Conservation (phyloP, 257 asterid species). For the Capsicum pubescens region DNA sequence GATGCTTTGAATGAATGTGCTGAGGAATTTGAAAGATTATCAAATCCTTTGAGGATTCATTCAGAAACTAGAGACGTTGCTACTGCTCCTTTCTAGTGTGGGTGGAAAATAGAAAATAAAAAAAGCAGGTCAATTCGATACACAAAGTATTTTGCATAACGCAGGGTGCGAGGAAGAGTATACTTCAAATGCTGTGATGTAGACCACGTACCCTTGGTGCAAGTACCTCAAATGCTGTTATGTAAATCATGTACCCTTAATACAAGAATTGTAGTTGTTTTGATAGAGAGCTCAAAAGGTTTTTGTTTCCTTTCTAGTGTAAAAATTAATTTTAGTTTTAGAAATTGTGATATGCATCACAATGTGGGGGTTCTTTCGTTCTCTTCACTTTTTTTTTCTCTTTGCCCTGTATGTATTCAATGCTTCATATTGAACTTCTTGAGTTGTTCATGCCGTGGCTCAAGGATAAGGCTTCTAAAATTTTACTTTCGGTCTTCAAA, state of each 20-base stretch:
- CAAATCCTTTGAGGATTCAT: not conserved
- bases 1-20: not conserved
- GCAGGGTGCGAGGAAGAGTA: no score
- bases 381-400: accelerated
- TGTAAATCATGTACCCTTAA: no score
- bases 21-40: not conserved
- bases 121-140: accelerated
- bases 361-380: not conserved
- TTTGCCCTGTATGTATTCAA: not conserved
- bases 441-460: no score
- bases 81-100: constrained; percentile 49
- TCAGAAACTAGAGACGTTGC: constrained; percentile 37
- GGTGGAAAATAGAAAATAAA: no score
- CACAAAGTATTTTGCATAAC: not conserved
- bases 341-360: not conserved
- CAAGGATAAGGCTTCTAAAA: no score
- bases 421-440: not conserved
- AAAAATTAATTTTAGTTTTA: not conserved
- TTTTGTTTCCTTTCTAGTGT: not conserved
- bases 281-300: no score
- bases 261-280: no score
- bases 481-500: no score
- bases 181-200: not conserved
- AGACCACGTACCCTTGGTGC: no score
- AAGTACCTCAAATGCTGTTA: no score